phyloP scores from a whole-genome alignment of 73 alveolate genomes.

The Durusdinium trenchii region DNA sequence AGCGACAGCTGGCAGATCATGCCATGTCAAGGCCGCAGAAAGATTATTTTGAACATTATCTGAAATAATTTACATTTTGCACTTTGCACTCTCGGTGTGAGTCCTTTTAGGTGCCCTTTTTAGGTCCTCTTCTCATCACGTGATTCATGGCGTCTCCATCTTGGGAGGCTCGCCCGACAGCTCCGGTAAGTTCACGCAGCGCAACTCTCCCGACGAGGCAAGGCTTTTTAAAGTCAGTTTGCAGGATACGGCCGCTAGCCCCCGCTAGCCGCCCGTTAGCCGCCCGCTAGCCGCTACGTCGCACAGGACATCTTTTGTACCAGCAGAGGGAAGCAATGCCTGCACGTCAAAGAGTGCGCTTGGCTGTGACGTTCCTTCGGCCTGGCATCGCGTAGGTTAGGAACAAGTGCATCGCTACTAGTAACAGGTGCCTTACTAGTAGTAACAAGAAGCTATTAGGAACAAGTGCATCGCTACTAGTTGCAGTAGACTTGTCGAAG shows the following conservation, averaged over 20 bases:
- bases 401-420: no score
- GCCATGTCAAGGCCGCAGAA: constrained; percentile 15
- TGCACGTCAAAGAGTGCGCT: constrained; percentile 74
- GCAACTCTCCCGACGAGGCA: constrained; percentile 17
- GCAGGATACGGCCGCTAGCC: no score
- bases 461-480: no score
- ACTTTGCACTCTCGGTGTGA: not conserved
- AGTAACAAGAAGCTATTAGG: no score
- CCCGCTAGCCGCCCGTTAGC: not conserved
- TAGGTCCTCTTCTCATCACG: not conserved
- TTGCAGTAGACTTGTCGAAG: no score
- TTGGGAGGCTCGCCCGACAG: constrained; percentile 27
- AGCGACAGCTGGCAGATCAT: constrained; percentile 32
- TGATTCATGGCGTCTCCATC: not conserved
- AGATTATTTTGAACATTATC: not conserved
- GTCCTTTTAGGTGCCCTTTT: not conserved
- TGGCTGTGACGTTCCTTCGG: not conserved
- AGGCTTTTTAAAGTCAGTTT: not conserved
- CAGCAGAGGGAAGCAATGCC: constrained; percentile 83
- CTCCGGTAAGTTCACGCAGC: constrained; percentile 40
- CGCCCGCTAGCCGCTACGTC: constrained; percentile 5
- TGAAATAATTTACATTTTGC: not conserved
- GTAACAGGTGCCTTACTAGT: no score
- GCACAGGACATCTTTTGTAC: constrained; percentile 61
- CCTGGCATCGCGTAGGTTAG: no score